Conservation (phyloP, 2,329 filamentous ascomycete species). For the Furcasterigmium sp. region DNA sequence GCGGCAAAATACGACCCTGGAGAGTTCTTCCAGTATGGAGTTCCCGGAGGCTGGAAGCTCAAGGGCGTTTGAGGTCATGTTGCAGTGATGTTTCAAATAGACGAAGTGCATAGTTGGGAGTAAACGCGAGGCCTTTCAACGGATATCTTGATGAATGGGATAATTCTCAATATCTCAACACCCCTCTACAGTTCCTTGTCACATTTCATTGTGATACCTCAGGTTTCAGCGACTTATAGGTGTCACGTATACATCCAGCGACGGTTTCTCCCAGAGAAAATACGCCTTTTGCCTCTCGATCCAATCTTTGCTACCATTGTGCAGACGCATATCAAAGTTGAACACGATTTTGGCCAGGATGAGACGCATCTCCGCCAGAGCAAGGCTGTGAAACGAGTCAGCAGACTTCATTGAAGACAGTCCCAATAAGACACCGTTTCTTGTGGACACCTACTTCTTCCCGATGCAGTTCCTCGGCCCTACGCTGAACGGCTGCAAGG, state of each 20-base stretch:
- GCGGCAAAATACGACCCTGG: conserved; percentile 11
- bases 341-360: conserved; percentile 37
- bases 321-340: conserved; percentile 37
- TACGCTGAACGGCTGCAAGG: conserved; percentile 40
- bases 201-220: too few species aligned
- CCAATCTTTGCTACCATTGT: conserved; percentile 25
- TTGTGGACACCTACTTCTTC: conserved; percentile 31
- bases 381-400: conserved; percentile 21
- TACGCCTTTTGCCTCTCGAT: conserved; percentile 28
- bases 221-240: too few species aligned
- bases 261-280: conserved; percentile 25
- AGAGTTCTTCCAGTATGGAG: conserved; percentile 16
- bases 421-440: neutral
- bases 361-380: conserved; percentile 42
- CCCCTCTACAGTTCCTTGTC: too few species aligned
- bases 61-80: neutral
- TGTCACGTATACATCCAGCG: conserved; percentile 5
- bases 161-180: too few species aligned
- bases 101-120: too few species aligned
- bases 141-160: too few species aligned
- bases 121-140: too few species aligned
- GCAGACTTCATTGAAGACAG: too few species aligned
- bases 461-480: conserved; percentile 47
- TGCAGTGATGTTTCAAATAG: too few species aligned
- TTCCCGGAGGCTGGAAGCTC: conserved; percentile 5